Conservation (phyloP, 371 early-diverging fungal genomes). For the Actinomucor elegans region DNA sequence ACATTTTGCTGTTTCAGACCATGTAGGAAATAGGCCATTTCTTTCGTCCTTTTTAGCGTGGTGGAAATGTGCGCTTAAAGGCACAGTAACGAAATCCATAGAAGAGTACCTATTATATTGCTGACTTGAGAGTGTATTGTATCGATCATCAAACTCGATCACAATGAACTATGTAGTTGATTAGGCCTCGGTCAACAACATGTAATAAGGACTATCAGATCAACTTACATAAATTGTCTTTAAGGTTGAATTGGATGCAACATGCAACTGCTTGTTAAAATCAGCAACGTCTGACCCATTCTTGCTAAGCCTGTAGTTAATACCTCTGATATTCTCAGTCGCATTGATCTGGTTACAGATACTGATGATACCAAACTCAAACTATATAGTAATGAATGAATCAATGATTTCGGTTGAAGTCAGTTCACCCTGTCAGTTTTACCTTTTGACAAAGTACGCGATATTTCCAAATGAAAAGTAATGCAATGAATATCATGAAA, state of each 20-base stretch:
- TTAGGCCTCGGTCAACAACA: not conserved
- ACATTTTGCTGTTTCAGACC: not conserved
- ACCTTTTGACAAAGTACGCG: slow-evolving; percentile 25
- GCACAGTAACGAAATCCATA: slow-evolving; percentile 29
- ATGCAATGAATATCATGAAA: slow-evolving; percentile 22
- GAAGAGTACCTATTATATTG: slow-evolving; percentile 23
- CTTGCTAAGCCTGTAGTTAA: slow-evolving; percentile 38
- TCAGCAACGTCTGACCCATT: slow-evolving; percentile 22
- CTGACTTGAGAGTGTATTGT: slow-evolving; percentile 20
- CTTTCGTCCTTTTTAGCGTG: not conserved
- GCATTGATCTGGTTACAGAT: slow-evolving; percentile 45
- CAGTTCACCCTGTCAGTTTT: not conserved
- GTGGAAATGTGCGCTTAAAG: slow-evolving; percentile 21
- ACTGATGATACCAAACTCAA: slow-evolving; percentile 32
- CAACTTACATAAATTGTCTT: slow-evolving; percentile 22
- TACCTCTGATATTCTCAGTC: slow-evolving; percentile 49
- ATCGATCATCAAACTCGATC: slow-evolving; percentile 38
- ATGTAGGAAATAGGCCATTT: not conserved
- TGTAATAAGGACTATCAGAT: not conserved
- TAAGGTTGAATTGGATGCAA: not conserved
- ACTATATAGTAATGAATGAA: slow-evolving; percentile 21
- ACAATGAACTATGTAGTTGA: slow-evolving; percentile 16
- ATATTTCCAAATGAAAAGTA: slow-evolving; percentile 30
- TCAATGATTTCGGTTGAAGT: not conserved
- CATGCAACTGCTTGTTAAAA: slow-evolving; percentile 3